Percentiles rank a stretch among this genome's conserved stretches.
These are phyloP conservation scores for Irpex rosettiformis DNA, from an alignment of 1,284 basidiomycete genomes.

Conservation along the genomic window DNA sequence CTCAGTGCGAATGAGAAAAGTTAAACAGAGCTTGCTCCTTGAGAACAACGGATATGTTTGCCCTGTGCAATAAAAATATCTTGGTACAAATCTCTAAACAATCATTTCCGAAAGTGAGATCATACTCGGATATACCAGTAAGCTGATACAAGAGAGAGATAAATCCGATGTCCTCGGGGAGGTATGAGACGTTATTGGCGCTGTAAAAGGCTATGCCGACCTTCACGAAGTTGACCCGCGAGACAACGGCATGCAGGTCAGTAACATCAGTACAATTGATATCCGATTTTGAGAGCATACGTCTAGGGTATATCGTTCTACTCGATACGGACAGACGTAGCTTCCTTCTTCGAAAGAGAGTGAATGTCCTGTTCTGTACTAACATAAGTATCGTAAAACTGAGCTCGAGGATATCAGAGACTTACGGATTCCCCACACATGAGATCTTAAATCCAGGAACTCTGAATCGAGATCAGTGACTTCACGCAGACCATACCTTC, in stretches of 20 bases:
- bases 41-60: too few relatives aligned
- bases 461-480: conserved; percentile 32
- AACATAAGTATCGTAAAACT: conserved; percentile 12
- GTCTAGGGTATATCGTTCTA: conserved; percentile 17
- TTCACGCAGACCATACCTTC: not conserved
- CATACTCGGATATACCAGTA: too few relatives aligned
- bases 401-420: conserved; percentile 22
- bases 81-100: too few relatives aligned
- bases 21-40: not conserved
- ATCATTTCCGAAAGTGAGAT: too few relatives aligned
- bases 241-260: not conserved
- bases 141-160: too few relatives aligned
- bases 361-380: conserved; percentile 78
- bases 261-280: not conserved
- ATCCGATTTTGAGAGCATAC: not conserved
- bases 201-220: not conserved
- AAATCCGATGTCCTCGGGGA: too few relatives aligned
- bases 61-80: too few relatives aligned
- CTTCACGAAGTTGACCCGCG: not conserved
- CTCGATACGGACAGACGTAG: conserved; percentile 47
- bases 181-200: not conserved
- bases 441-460: conserved; percentile 71
- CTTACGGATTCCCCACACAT: conserved; percentile 84
- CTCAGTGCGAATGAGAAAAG: not conserved
- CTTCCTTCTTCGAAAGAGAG: conserved; percentile 63